A percentile compares a stretch with the other conserved stretches of the same genome.
Conservation (phyloP, 257 asterid genomes). For the Penstemon eatonii region DNA sequence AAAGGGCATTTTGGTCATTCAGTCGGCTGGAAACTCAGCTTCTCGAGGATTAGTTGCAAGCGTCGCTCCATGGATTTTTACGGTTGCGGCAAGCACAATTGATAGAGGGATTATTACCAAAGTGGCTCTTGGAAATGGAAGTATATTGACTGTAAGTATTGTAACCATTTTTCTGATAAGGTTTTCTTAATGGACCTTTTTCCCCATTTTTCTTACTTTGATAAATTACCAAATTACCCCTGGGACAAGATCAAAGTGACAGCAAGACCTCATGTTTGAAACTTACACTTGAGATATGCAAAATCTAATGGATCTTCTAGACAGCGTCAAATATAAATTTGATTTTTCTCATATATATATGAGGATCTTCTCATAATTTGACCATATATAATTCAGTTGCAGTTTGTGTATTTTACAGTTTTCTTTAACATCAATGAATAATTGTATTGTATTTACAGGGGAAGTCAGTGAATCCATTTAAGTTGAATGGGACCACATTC, state of each 20-base stretch:
- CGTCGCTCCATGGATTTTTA: constrained; percentile 32
- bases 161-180: background rate
- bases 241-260: no score
- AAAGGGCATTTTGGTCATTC: constrained; percentile 32
- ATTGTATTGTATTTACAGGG: constrained; percentile 10
- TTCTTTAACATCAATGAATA: no score
- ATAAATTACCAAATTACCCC: background rate
- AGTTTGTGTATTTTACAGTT: no score
- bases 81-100: constrained; percentile 33
- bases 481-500: constrained; percentile 14
- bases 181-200: background rate
- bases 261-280: no score
- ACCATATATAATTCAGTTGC: no score
- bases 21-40: constrained; percentile 32
- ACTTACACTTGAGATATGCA: no score
- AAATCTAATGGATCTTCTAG: no score
- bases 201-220: background rate
- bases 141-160: constrained; percentile 7
- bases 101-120: constrained; percentile 20
- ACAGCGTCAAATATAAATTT: no score
- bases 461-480: constrained; percentile 24
- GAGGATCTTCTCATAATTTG: no score
- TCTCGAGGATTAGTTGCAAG: background rate
- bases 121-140: constrained; percentile 33
- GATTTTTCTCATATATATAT: no score